These are phyloP conservation scores for Pyrenula aspistea DNA, from an alignment of 495 filamentous ascomycete genomes.

Conservation along the genomic window DNA sequence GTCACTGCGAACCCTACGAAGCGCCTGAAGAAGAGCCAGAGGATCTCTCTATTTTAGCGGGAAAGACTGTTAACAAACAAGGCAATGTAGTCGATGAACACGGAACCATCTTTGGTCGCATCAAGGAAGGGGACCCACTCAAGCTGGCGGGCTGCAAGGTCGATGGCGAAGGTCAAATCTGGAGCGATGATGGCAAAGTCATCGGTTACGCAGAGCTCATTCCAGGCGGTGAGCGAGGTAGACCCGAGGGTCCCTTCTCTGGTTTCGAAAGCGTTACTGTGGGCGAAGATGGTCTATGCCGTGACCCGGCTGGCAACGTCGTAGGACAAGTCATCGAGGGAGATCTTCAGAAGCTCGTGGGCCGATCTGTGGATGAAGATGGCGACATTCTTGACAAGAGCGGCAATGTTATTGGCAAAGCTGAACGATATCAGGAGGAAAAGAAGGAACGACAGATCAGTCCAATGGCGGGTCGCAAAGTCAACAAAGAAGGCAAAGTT, in stretches of 20 bases:
- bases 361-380: constrained; percentile 70
- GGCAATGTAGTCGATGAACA: constrained; percentile 70
- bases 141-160: constrained; percentile 68
- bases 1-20: constrained; percentile 61
- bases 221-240: constrained; percentile 52
- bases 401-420: constrained; percentile 70
- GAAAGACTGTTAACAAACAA: constrained; percentile 75
- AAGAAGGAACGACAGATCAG: constrained; percentile 53
- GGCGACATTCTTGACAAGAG: constrained; percentile 74
- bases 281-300: constrained; percentile 63
- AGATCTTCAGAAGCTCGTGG: constrained; percentile 57
- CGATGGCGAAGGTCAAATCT: constrained; percentile 70
- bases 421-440: constrained; percentile 72
- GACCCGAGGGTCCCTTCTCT: constrained; percentile 68
- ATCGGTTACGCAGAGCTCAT: constrained; percentile 72
- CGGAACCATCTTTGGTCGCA: constrained; percentile 64
- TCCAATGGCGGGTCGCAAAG: constrained; percentile 63
- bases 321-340: constrained; percentile 66
- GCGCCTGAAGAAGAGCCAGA: constrained; percentile 21
- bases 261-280: constrained; percentile 64
- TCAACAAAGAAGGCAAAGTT: constrained; percentile 76
- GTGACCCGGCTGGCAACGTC: constrained; percentile 46
- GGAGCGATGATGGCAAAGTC: constrained; percentile 68
- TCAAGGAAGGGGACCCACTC: constrained; percentile 58
- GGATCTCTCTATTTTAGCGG: constrained; percentile 22